Evolutionary conservation across 768 basidiomycete genomes (phyloP), one percentile per base, ranked within the genome.

Genomic region (Lyophyllum semitale): DNA sequence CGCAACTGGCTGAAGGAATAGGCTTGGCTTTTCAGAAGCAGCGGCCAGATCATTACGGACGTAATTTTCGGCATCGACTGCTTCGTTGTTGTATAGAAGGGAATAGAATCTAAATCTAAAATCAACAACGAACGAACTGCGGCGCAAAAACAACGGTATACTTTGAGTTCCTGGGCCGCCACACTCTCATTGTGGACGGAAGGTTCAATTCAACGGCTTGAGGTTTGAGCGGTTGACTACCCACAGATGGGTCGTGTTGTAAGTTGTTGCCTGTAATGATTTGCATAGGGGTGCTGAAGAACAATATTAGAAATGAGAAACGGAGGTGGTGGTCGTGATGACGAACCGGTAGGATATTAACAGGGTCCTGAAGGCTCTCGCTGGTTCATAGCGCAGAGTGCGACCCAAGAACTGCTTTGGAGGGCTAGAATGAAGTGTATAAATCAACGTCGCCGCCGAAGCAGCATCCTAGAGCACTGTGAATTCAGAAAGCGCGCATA

Each of bases 391-490:
- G 41, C 91, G 90, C 59, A 93, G 72, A 54, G 76, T 75, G 38
- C 89, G 81, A 45, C 91, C 91, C 60, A 89, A 70, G 65, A 91
- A 91, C 9, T 78, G 85, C 62, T 80, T 83, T 13, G 83, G 84
- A 13, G 77, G 66, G 25, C 71, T 72, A 56, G 79, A 70, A 51
- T 83, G 84, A 42, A 92, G 77, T 13, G 77, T 83, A 43, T 82
- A 69, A 50, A 92, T 83, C 57, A 91, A 74, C 41, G 70, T 67
- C 20, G 81, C 73, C 1, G 90, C 88, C 2, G 84, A 75, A 15
- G 71, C 66, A 4, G 85, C 75, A 59, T 84, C 77, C 89, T 91
- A 58, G 40, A 56, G 40, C n/a, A 43, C 2, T n/a, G n/a, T 27
- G 48, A 50, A 29, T 25, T 54, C 22, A 58, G 48, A 45, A 41